Evolutionary conservation across 2,329 filamentous ascomycete genomes (phyloP), one percentile per base, ranked within the genome.

Genomic region (Alternaria panax): DNA sequence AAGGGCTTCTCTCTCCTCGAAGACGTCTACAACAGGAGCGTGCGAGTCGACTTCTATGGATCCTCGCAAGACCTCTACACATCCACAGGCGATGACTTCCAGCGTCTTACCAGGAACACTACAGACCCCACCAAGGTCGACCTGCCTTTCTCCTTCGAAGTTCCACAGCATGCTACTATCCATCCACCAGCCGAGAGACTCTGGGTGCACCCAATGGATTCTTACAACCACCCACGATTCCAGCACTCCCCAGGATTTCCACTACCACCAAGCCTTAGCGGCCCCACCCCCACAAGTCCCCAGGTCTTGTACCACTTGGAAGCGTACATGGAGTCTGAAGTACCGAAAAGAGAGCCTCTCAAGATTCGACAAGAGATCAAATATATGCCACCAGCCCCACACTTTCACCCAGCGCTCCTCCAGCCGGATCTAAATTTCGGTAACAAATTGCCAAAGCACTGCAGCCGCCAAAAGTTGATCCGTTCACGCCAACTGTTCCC

Each of bases 81-180:
- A 2, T 69, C 69, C 9, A 54, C 64, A 9, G 56, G 60, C 30
- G 54, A 46, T 27, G 63, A 67, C 32, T 69, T 71, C 32, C 69
- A 75, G 24, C 67, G 71, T 41, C 28, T 70, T 4, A 58, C 57
- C 27, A 61, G 58, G 47, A 71, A 67, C 40, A 64, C 66, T 34
- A 63, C 60, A 9, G 34, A 42, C 5, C 63, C 67, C 20, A 66
- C 64, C 16, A 68, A 64, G 45, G 67, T 71, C 2, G 71, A 74
- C 45, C 48, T 75, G 2, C 65, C 66, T 14, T 75, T 75, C 36
- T 59, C 68, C 40, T 70, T 75, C 45, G 36, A 65, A 38, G n/a
- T 71, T 46, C 69, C 71, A 4, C 63, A 63, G 6, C 36, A 51
- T 14, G 69, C 64, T 7, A 64, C 58, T n/a, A 43, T 64, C 41